phyloP scores from a whole-genome alignment of 2,329 filamentous ascomycete genomes.

The Ceratocystis eucalypticola region DNA sequence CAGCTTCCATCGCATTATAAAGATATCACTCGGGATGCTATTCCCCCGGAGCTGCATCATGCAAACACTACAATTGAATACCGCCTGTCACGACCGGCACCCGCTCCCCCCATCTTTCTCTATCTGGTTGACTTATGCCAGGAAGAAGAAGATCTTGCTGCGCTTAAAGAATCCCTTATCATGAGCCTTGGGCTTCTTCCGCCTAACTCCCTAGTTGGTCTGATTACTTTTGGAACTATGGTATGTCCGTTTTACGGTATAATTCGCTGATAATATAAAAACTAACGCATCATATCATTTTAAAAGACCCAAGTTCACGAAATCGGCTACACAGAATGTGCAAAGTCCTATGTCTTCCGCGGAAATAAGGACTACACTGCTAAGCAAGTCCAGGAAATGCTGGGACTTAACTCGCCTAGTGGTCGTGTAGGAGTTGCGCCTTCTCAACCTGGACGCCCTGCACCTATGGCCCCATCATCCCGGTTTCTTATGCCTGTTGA shows the following conservation, averaged over 20 bases:
- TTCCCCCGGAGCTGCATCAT: constrained; percentile 70
- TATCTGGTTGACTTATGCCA: constrained; percentile 84
- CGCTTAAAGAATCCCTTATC: constrained; percentile 73
- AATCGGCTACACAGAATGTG: constrained; percentile 93
- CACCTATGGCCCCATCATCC: constrained; percentile 66
- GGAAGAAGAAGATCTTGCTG: constrained; percentile 71
- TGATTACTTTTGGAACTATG: constrained; percentile 90
- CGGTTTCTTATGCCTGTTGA: constrained; percentile 89
- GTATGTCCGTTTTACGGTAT: constrained; percentile 32
- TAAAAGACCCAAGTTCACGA: constrained; percentile 82
- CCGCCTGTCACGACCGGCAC: constrained; percentile 64
- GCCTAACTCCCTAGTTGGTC: constrained; percentile 65
- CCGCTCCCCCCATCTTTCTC: constrained; percentile 72
- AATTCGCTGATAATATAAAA: background rate
- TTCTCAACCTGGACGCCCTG: constrained; percentile 59
- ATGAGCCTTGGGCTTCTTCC: constrained; percentile 74
- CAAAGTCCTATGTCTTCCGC: constrained; percentile 96
- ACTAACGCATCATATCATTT: constrained; percentile 22
- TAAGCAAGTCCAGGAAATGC: constrained; percentile 99
- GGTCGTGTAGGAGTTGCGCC: constrained; percentile 60
- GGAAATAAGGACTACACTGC: constrained; percentile 96
- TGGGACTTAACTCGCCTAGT: constrained; percentile 62
- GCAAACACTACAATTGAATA: constrained; percentile 85
- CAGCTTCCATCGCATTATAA: constrained; percentile 76
- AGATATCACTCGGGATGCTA: constrained; percentile 71